A percentile compares a stretch with the other conserved stretches of the same genome.
These are phyloP conservation scores for Talaromyces wortmannii DNA, from an alignment of 495 filamentous ascomycete species.

Conservation along the genomic window DNA sequence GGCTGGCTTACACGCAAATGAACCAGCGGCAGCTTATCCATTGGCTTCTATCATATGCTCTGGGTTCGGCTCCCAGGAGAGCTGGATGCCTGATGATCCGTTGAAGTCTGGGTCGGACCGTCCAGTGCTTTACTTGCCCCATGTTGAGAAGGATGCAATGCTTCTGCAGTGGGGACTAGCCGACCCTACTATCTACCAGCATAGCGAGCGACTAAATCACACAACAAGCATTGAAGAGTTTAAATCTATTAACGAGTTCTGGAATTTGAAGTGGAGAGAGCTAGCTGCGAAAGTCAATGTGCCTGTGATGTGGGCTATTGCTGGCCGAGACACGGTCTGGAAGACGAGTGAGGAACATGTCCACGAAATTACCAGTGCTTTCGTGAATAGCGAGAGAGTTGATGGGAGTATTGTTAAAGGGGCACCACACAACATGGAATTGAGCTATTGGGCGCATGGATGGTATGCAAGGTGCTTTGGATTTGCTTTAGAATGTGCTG, in stretches of 20 bases:
- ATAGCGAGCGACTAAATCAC: slow-evolving; percentile 15
- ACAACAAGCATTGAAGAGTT: slow-evolving; percentile 13
- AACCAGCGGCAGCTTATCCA: slow-evolving; percentile 14
- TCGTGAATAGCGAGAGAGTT: slow-evolving; percentile 16
- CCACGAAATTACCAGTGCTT: slow-evolving; percentile 13
- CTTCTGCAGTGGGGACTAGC: slow-evolving; percentile 11
- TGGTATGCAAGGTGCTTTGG: slow-evolving; percentile 15
- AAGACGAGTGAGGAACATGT: slow-evolving; percentile 4
- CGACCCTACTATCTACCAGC: slow-evolving; percentile 10
- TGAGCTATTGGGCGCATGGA: slow-evolving; percentile 12
- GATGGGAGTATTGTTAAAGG: slow-evolving; percentile 6
- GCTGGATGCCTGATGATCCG: background rate
- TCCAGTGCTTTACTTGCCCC: background rate
- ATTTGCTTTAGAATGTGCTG: slow-evolving; percentile 18
- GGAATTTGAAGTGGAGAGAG: slow-evolving; percentile 13
- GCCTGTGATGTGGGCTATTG: slow-evolving; percentile 16
- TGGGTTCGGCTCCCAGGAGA: slow-evolving; percentile 15
- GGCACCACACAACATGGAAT: slow-evolving; percentile 20
- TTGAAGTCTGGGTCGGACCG: too few species aligned
- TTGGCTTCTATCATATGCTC: slow-evolving; percentile 21
- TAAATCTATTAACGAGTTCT: slow-evolving; percentile 10
- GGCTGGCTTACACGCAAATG: slow-evolving; percentile 11
- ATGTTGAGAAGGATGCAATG: slow-evolving; percentile 13
- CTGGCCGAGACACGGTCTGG: slow-evolving; percentile 15
- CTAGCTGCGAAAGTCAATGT: slow-evolving; percentile 11